A percentile compares a stretch with the other conserved stretches of the same genome.
Conservation (phyloP, 2,329 filamentous ascomycete genomes). For the Ceratocystis eucalypticola region DNA sequence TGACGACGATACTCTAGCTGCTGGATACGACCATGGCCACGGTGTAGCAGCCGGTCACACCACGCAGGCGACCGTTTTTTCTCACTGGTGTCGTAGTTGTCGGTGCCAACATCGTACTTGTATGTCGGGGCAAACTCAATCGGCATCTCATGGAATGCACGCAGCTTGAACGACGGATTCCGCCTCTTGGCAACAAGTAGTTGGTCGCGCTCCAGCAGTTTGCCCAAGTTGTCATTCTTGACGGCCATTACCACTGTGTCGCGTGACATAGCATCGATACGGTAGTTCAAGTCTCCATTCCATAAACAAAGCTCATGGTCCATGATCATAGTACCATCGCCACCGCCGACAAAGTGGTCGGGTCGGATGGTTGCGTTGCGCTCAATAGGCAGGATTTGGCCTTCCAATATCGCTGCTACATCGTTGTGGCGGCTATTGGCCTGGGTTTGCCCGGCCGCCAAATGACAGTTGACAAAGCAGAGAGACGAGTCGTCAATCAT, state of each 20-base stretch:
- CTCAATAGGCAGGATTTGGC: slow-evolving; percentile 58
- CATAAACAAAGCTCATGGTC: slow-evolving; percentile 96
- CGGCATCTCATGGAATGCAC: slow-evolving; percentile 77
- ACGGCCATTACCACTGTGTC: slow-evolving; percentile 83
- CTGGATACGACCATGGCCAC: slow-evolving; percentile 66
- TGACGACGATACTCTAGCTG: slow-evolving; percentile 81
- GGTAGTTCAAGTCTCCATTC: slow-evolving; percentile 95
- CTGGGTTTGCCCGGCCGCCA: slow-evolving; percentile 84
- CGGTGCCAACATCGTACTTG: slow-evolving; percentile 94
- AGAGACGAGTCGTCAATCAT: slow-evolving; percentile 84
- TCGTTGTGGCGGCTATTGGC: slow-evolving; percentile 88
- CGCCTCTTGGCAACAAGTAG: slow-evolving; percentile 76
- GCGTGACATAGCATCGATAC: slow-evolving; percentile 91
- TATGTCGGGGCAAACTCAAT: slow-evolving; percentile 94
- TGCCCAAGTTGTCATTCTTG: slow-evolving; percentile 63
- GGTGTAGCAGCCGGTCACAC: slow-evolving; percentile 88
- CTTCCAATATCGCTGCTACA: slow-evolving; percentile 76
- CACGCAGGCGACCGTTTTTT: slow-evolving; percentile 90
- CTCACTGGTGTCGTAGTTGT: slow-evolving; percentile 86
- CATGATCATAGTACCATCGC: slow-evolving; percentile 85
- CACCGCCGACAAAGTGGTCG: slow-evolving; percentile 78
- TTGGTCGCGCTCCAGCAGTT: slow-evolving; percentile 87
- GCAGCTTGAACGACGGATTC: slow-evolving; percentile 77
- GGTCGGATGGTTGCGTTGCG: slow-evolving; percentile 52
- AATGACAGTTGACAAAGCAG: slow-evolving; percentile 94